These are phyloP conservation scores for Talaromyces sp. DNA, from an alignment of 2,329 filamentous ascomycete species.

Conservation along the genomic window DNA sequence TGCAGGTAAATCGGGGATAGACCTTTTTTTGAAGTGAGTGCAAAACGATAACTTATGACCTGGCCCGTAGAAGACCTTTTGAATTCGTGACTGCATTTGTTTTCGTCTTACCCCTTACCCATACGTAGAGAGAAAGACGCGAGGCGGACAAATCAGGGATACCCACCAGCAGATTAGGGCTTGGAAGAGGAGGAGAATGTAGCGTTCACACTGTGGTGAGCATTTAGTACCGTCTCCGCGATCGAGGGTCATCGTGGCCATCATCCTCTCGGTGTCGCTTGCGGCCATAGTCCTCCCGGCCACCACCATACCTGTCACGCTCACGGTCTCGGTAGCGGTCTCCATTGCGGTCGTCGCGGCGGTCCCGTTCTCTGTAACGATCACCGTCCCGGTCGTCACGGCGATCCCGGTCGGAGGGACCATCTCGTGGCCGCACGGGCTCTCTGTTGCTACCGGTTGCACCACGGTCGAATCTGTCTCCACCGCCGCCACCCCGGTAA, in stretches of 20 bases:
- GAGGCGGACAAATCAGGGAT: slow-evolving; percentile 38
- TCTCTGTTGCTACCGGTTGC: slow-evolving; percentile 80
- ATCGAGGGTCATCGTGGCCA: slow-evolving; percentile 74
- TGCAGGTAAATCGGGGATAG: not conserved
- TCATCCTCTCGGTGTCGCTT: slow-evolving; percentile 76
- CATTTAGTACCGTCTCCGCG: slow-evolving; percentile 61
- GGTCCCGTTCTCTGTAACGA: slow-evolving; percentile 20
- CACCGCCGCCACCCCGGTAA: slow-evolving; percentile 48
- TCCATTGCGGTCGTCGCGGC: slow-evolving; percentile 42
- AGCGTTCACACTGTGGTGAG: slow-evolving; percentile 10
- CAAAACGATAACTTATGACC: not conserved
- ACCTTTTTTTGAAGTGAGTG: slow-evolving; percentile 1
- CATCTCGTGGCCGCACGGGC: slow-evolving; percentile 71
- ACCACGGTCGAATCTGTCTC: slow-evolving; percentile 55
- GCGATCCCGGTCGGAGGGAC: slow-evolving; percentile 54
- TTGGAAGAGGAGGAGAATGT: slow-evolving; percentile 19
- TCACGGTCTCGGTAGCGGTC: slow-evolving; percentile 56
- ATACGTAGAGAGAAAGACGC: slow-evolving; percentile 27
- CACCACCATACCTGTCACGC: slow-evolving; percentile 47
- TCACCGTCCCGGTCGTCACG: slow-evolving; percentile 57
- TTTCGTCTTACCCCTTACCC: slow-evolving; percentile 41
- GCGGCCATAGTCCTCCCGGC: slow-evolving; percentile 59
- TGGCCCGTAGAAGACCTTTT: slow-evolving; percentile 12
- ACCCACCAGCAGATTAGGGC: slow-evolving; percentile 48
- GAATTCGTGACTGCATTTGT: slow-evolving; percentile 32